phyloP scores from a whole-genome alignment of 2,329 filamentous ascomycete species.

The Microascus cirrosus region DNA sequence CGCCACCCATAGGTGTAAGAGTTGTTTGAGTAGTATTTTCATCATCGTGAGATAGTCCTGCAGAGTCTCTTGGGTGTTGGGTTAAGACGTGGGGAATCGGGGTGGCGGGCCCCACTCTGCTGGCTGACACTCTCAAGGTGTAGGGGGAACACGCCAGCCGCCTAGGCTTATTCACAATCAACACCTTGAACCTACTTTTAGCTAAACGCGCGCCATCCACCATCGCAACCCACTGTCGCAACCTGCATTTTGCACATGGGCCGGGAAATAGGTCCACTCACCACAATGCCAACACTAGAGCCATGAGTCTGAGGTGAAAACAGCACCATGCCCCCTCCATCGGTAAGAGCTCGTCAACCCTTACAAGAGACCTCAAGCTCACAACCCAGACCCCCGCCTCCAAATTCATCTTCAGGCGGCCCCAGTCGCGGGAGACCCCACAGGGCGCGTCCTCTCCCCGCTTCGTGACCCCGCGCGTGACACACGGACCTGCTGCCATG shows the following conservation, averaged over 20 bases:
- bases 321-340: background rate
- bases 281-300: background rate
- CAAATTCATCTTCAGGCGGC: background rate
- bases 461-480: background rate
- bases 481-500: background rate
- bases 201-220: too few species aligned
- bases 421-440: background rate
- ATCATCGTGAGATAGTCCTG: too few species aligned
- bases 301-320: background rate
- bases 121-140: too few species aligned
- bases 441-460: background rate
- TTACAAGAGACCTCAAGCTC: background rate
- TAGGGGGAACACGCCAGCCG: too few species aligned
- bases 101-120: too few species aligned
- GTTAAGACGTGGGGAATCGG: too few species aligned
- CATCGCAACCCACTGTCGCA: background rate
- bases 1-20: too few species aligned
- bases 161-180: too few species aligned
- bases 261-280: background rate
- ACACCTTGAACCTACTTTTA: too few species aligned
- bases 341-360: background rate
- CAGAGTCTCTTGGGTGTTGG: too few species aligned
- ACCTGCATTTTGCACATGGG: background rate
- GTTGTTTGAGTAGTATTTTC: too few species aligned
- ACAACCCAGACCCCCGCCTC: background rate